phyloP scores from a whole-genome alignment of 345 rosid species.

The Salix caprea region DNA sequence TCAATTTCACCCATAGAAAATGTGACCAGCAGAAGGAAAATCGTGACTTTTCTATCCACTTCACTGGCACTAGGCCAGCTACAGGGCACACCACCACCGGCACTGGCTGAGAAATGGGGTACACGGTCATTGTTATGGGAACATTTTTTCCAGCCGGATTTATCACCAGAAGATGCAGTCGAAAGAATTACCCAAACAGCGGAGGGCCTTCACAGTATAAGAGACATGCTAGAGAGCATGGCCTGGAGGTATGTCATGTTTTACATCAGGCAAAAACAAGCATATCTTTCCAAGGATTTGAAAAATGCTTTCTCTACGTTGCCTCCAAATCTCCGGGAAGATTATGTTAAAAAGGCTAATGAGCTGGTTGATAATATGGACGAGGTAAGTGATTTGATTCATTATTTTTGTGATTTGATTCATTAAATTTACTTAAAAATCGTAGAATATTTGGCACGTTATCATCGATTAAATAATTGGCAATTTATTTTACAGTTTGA shows the following conservation, averaged over 20 bases:
- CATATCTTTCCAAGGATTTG: constrained; percentile 79
- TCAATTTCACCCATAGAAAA: constrained; percentile 21
- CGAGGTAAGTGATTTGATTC: constrained; percentile 37
- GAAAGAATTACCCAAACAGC: constrained; percentile 87
- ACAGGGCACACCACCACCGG: constrained; percentile 16
- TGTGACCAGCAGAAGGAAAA: constrained; percentile 36
- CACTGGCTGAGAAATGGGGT: constrained; percentile 80
- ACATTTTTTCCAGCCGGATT: constrained; percentile 58
- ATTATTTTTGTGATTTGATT: background rate
- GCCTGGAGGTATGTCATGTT: constrained; percentile 87
- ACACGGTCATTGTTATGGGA: constrained; percentile 64
- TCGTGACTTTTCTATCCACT: constrained; percentile 36
- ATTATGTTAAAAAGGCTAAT: constrained; percentile 66
- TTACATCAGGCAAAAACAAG: constrained; percentile 62
- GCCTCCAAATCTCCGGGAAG: constrained; percentile 51
- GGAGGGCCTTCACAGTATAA: constrained; percentile 64
- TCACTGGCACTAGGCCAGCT: constrained; percentile 29
- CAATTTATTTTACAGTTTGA: constrained; percentile 47
- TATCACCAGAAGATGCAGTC: constrained; percentile 78
- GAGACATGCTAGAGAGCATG: constrained; percentile 88
- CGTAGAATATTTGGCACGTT: background rate
- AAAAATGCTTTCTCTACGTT: constrained; percentile 57
- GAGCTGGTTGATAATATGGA: constrained; percentile 69
- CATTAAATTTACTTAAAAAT: background rate
- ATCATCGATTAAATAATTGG: background rate